Percentiles rank a stretch among this genome's conserved stretches.
Conservation (phyloP, 306 rosid species). For the Lathyrus tuberosus region DNA sequence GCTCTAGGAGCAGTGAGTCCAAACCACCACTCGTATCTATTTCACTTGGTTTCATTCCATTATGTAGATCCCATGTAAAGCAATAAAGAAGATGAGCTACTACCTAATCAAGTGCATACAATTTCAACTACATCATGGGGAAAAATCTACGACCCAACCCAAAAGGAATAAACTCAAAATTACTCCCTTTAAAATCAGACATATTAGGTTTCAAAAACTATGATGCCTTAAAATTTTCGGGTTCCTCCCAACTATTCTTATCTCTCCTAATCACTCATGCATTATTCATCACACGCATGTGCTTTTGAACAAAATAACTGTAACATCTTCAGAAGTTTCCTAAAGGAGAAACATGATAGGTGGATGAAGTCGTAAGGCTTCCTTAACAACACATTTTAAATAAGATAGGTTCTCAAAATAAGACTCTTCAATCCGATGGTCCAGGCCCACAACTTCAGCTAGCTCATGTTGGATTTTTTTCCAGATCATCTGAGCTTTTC, state of each 20-base stretch:
- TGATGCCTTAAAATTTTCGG: slow-evolving; percentile 55
- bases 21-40: slow-evolving; percentile 72
- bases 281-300: slow-evolving; percentile 75
- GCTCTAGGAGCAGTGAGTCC: slow-evolving; percentile 94
- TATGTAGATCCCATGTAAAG: slow-evolving; percentile 79
- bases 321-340: slow-evolving; percentile 75
- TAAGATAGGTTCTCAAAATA: slow-evolving; percentile 67
- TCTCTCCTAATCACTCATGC: slow-evolving; percentile 85
- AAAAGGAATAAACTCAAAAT: slow-evolving; percentile 86
- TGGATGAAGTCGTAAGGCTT: slow-evolving; percentile 83
- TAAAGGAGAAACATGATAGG: slow-evolving; percentile 91
- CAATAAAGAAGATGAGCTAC: slow-evolving; percentile 79
- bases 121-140: slow-evolving; percentile 87
- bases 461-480: slow-evolving; percentile 68
- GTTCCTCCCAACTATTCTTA: slow-evolving; percentile 59
- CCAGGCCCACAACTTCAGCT: slow-evolving; percentile 65
- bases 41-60: slow-evolving; percentile 81
- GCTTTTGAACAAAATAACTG: slow-evolving; percentile 62
- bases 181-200: slow-evolving; percentile 73
- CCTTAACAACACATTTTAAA: slow-evolving; percentile 65
- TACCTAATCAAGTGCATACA: slow-evolving; percentile 70
- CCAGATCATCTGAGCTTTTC: slow-evolving; percentile 64
- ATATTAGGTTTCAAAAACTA: slow-evolving; percentile 60
- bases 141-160: slow-evolving; percentile 94
- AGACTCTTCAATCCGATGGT: slow-evolving; percentile 62